Conservation (phyloP, 2,329 filamentous ascomycete species). For the Cercospora brassicicola region DNA sequence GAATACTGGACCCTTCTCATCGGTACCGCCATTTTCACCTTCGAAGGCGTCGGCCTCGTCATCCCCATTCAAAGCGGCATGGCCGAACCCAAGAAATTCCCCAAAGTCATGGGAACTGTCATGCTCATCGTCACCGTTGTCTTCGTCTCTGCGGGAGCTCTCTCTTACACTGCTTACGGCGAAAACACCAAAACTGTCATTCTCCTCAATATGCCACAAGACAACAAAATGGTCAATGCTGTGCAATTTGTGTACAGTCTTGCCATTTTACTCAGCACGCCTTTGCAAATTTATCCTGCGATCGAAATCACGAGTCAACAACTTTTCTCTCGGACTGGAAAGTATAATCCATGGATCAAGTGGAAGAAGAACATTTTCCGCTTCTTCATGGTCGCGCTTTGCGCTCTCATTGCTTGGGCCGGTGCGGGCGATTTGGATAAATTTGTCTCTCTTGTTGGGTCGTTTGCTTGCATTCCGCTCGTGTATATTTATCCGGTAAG, state of each 20-base stretch:
- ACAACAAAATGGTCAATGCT: constrained; percentile 89
- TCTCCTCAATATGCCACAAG: constrained; percentile 91
- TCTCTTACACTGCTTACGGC: constrained; percentile 95
- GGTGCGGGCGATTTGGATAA: constrained; percentile 94
- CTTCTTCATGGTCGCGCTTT: constrained; percentile 86
- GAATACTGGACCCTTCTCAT: constrained; percentile 97
- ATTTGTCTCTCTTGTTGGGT: constrained; percentile 93
- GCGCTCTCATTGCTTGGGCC: constrained; percentile 83
- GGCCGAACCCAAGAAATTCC: constrained; percentile 87
- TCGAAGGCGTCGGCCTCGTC: constrained; percentile 94
- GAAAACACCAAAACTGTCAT: constrained; percentile 95
- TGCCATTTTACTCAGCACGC: constrained; percentile 93
- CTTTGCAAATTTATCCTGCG: constrained; percentile 93
- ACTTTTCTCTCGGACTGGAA: constrained; percentile 88
- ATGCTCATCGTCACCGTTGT: constrained; percentile 94
- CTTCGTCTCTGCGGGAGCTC: constrained; percentile 85
- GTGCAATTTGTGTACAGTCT: constrained; percentile 97
- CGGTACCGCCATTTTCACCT: constrained; percentile 97
- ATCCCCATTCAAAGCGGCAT: constrained; percentile 98
- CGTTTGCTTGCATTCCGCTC: constrained; percentile 94
- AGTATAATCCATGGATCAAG: constrained; percentile 98
- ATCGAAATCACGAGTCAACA: constrained; percentile 96
- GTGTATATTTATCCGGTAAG: constrained; percentile 97
- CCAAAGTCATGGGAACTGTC: constrained; percentile 79
- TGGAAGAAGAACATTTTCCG: constrained; percentile 99